Percentiles rank a stretch among this genome's conserved stretches.
Evolutionary conservation across 148 eudicot species (phyloP).

Genomic region (Diospyros lotus): DNA sequence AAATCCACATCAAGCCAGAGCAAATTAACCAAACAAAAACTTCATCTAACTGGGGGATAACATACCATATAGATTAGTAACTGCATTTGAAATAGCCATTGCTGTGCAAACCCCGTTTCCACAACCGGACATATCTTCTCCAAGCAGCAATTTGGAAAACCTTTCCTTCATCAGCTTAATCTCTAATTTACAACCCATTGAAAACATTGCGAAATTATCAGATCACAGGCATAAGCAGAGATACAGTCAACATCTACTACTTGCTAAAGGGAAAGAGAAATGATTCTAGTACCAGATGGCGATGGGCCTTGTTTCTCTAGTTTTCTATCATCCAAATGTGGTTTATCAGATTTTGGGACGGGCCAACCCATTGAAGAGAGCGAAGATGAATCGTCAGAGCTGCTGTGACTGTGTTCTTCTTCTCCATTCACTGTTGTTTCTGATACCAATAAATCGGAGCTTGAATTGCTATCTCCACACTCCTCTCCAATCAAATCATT

Average conservation of each 20-base stretch:
- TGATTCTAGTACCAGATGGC: constrained; percentile 36
- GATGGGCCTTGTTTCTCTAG: constrained; percentile 43
- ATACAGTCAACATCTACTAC: background rate
- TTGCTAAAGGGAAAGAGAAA: background rate
- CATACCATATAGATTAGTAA: constrained; percentile 86
- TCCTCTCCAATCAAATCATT: constrained; percentile 25
- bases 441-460: constrained; percentile 39
- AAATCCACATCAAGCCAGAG: constrained; percentile 1
- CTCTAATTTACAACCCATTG: constrained; percentile 31
- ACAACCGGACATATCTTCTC: constrained; percentile 90
- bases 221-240: background rate
- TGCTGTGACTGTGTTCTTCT: constrained; percentile 37
- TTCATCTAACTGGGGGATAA: background rate
- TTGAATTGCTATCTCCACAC: constrained; percentile 46
- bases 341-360: constrained; percentile 26
- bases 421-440: constrained; percentile 28
- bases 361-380: constrained; percentile 40
- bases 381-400: constrained; percentile 40
- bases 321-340: constrained; percentile 28
- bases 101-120: constrained; percentile 82
- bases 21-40: constrained; percentile 4
- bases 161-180: constrained; percentile 83
- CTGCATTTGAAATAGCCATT: constrained; percentile 74
- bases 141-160: constrained; percentile 77
- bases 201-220: background rate